Base-by-base conservation (phyloP, 176 grass and related monocot genomes). In the Saccharum officinarum region DNA sequence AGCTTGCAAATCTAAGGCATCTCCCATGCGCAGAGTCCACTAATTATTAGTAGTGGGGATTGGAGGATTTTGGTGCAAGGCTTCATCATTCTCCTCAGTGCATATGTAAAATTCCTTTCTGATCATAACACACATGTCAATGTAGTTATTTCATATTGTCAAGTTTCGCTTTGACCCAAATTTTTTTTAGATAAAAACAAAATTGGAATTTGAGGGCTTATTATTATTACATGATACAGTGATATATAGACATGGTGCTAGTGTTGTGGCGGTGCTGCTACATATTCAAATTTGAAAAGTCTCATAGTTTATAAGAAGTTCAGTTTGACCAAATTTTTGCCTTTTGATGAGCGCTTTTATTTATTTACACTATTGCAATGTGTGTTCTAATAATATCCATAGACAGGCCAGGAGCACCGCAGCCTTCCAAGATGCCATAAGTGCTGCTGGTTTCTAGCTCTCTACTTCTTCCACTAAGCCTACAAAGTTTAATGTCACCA, bases 301-400 rank as follows among this genome's bases (percentile, higher is more conserved):
- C 14, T 7, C 25, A 31, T 47, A 28, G 67, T 87, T 64, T 77
- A 87, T 33, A 3, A 68, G 10, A 40, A 69, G 31, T 81, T 62
- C 39, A 71, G 65, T 86, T 76, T 85, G 83, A 89, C 83, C 81
- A 30, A 75, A 69, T 68, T 84, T 77, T 77, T 76, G 69, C 86
- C 50, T 62, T 45, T 45, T 77, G 80, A 62, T 75, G 34, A 41
- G 10, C 45, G 46, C 22, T 71, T 89, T 91, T 75, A 10, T 67
- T 45, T 60, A 45, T 83, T 79, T 90, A 62, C 25, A 54, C 83
- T 23, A 75, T 89, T 23, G 23, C 73, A 82, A 85, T 89, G 82
- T 89, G 79, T 80, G 73, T 83, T 64, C 81, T 95, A 73, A 75
- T 86, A 82, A 85, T 87, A 89, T 91, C 83, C 78, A 87, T 75